Evolutionary conservation across 768 basidiomycete species (phyloP).

Genomic region (Collybiopsis confluens): DNA sequence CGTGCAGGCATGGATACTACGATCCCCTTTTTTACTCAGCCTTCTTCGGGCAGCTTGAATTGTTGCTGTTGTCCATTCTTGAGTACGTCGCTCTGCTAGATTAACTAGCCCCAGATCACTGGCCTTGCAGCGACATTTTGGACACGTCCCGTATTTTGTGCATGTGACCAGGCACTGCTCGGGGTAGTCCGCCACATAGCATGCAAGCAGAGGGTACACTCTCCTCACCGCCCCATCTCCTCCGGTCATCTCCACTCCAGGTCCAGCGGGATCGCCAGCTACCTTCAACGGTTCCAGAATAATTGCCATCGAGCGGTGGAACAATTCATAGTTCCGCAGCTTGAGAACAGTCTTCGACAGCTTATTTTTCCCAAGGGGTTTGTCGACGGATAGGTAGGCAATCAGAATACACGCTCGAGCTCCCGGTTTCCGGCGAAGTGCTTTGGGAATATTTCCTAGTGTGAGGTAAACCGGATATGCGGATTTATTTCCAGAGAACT

Average conservation of each 20-base stretch:
- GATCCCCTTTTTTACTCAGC: too few species aligned
- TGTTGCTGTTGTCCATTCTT: too few species aligned
- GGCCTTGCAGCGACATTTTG: conserved; percentile 5
- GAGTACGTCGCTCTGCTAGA: too few species aligned
- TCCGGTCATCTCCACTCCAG: conserved; percentile 14
- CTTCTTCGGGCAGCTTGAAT: too few species aligned
- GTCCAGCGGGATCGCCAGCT: conserved; percentile 5
- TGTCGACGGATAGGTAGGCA: conserved; percentile 13
- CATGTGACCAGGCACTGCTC: conserved; percentile 10
- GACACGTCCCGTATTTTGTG: conserved; percentile 5
- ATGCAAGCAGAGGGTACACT: conserved; percentile 5
- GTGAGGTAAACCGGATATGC: conserved; percentile 32
- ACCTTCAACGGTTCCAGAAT: too few species aligned
- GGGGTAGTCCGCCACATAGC: conserved; percentile 1
- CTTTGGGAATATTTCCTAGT: conserved; percentile 26
- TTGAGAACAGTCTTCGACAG: too few species aligned
- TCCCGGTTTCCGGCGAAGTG: conserved; percentile 1
- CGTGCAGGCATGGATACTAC: too few species aligned
- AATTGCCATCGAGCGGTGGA: too few species aligned
- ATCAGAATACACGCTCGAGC: conserved; percentile 6
- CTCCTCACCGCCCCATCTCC: conserved; percentile 2
- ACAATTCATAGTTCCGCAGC: too few species aligned
- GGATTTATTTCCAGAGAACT: conserved; percentile 23
- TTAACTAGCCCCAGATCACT: neutral
- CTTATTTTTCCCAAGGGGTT: neutral